These are phyloP conservation scores for Fusarium dlaminii DNA, from an alignment of 2,329 filamentous ascomycete genomes.

Conservation along the genomic window DNA sequence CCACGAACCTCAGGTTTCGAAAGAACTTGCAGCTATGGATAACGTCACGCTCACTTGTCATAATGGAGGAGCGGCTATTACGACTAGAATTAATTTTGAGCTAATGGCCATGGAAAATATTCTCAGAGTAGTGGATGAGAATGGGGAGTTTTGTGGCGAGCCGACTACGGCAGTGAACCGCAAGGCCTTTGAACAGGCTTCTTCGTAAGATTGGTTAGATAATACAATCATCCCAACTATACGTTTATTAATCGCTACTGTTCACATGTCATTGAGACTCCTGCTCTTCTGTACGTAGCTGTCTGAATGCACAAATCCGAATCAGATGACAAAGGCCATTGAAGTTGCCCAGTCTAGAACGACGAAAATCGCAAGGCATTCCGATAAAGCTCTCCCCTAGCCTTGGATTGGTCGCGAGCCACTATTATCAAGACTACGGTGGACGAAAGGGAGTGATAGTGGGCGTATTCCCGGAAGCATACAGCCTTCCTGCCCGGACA, in stretches of 20 bases:
- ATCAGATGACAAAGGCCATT: too few species aligned
- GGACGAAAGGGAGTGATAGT: background rate
- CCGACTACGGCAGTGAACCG: slow-evolving; percentile 28
- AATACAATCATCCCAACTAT: rapidly evolving
- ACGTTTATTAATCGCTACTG: rapidly evolving
- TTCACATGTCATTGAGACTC: rapidly evolving
- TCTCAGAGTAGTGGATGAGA: slow-evolving; percentile 33
- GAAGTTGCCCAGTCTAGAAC: rapidly evolving
- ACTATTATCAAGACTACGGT: background rate
- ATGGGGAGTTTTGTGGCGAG: slow-evolving; percentile 24
- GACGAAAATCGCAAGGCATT: rapidly evolving
- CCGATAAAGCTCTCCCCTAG: rapidly evolving
- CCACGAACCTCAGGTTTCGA: slow-evolving; percentile 59
- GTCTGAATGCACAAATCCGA: rapidly evolving
- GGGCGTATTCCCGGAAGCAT: background rate
- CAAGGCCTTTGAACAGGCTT: background rate
- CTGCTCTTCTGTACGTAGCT: rapidly evolving
- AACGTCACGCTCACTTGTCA: slow-evolving; percentile 52
- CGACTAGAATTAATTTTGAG: slow-evolving; percentile 54
- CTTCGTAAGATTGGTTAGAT: background rate
- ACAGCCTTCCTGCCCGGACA: background rate
- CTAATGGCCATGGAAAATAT: slow-evolving; percentile 37
- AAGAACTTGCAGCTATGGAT: slow-evolving; percentile 49
- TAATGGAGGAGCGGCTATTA: slow-evolving; percentile 50
- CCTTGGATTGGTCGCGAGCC: rapidly evolving